phyloP scores from a whole-genome alignment of 2,329 filamentous ascomycete species.

The Fusarium compactum region DNA sequence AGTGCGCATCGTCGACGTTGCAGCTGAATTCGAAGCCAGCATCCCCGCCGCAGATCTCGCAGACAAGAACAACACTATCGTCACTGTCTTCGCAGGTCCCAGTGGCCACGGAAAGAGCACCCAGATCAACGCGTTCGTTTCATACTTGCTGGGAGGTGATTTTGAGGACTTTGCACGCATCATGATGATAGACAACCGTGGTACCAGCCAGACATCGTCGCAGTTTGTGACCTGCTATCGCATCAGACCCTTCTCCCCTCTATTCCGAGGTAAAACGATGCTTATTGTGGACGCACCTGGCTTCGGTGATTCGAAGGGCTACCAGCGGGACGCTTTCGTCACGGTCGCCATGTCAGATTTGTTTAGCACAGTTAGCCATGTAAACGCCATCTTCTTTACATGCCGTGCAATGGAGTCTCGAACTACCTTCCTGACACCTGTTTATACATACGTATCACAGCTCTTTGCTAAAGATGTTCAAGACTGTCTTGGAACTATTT shows the following conservation, averaged over 20 bases:
- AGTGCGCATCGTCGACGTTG: constrained; percentile 5
- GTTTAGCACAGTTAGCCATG: constrained; percentile 2
- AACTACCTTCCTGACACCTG: neutral
- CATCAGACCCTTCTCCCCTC: constrained; percentile 2
- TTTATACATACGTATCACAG: neutral
- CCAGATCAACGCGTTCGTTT: neutral
- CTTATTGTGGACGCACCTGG: constrained; percentile 6
- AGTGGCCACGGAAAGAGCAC: neutral
- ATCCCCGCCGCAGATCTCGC: neutral
- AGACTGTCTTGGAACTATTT: neutral
- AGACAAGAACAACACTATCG: neutral
- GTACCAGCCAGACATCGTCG: neutral
- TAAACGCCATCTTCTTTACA: constrained; percentile 2
- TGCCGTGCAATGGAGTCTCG: constrained; percentile 4
- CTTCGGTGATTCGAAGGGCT: neutral
- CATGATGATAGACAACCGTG: neutral
- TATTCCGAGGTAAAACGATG: neutral
- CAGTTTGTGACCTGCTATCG: constrained; percentile 2
- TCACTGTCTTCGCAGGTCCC: neutral
- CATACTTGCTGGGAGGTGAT: neutral
- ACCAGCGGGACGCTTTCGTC: neutral
- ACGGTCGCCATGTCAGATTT: constrained; percentile 2
- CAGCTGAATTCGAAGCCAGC: constrained; percentile 1
- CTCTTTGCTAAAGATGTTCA: neutral
- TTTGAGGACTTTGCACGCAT: constrained; percentile 4